These are phyloP conservation scores for Cyclotella cryptica DNA, from an alignment of 108 stramenopile species.

Conservation along the genomic window DNA sequence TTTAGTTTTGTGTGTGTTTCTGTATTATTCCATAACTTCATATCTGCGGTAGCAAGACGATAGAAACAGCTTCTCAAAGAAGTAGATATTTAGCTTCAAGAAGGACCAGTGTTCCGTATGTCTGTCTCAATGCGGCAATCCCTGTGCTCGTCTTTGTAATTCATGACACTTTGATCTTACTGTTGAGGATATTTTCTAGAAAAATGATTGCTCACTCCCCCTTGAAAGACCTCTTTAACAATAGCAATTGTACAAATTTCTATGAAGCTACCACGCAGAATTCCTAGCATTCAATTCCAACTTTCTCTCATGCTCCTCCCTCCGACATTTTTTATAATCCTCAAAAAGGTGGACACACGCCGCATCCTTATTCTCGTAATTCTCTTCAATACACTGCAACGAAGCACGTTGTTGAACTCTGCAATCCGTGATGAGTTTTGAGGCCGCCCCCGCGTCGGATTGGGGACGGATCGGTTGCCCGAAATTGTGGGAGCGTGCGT, in stretches of 20 bases:
- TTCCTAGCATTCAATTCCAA: slow-evolving; percentile 57
- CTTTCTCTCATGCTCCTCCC: slow-evolving; percentile 74
- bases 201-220: too few relatives aligned
- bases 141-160: too few relatives aligned
- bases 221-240: background rate
- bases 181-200: too few relatives aligned
- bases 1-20: background rate
- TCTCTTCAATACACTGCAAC: slow-evolving; percentile 78
- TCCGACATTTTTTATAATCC: slow-evolving; percentile 78
- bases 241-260: background rate
- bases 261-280: slow-evolving; percentile 6
- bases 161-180: too few relatives aligned
- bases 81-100: background rate
- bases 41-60: background rate
- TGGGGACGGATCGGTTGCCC: slow-evolving; percentile 46
- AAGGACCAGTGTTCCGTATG: too few relatives aligned
- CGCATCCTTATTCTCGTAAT: slow-evolving; percentile 66
- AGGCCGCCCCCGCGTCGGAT: slow-evolving; percentile 23
- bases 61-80: background rate
- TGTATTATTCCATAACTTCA: background rate
- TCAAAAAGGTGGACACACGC: slow-evolving; percentile 78
- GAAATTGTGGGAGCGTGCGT: slow-evolving; percentile 45
- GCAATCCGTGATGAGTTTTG: slow-evolving; percentile 77
- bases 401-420: slow-evolving; percentile 66
- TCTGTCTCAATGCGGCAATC: too few relatives aligned